phyloP scores from a whole-genome alignment of 2,329 filamentous ascomycete species.

The Trichoderma oligosporum region DNA sequence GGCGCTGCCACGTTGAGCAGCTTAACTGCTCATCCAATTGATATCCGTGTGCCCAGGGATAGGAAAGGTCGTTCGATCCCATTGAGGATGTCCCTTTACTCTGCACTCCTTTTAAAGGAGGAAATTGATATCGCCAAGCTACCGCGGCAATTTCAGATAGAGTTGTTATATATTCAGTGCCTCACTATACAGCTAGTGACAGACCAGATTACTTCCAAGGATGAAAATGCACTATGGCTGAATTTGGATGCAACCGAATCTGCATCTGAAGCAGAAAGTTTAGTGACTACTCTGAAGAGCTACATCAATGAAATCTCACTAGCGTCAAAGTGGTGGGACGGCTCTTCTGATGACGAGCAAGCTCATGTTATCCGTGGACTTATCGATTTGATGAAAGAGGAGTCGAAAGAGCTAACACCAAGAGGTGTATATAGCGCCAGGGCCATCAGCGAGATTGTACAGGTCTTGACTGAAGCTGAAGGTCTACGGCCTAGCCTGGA shows the following conservation, averaged over 20 bases:
- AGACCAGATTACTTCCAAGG: conserved; percentile 50
- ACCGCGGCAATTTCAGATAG: conserved; percentile 42
- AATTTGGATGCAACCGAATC: conserved; percentile 36
- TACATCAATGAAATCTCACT: conserved; percentile 35
- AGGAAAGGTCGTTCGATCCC: conserved; percentile 66
- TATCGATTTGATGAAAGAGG: conserved; percentile 42
- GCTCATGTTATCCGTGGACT: conserved; percentile 41
- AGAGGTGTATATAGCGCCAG: conserved; percentile 52
- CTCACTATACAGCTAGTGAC: conserved; percentile 49
- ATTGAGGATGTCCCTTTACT: conserved; percentile 71
- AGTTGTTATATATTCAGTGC: conserved; percentile 50
- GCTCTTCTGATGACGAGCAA: conserved; percentile 31
- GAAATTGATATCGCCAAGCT: conserved; percentile 39
- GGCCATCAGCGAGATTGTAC: conserved; percentile 48
- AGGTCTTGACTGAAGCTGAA: conserved; percentile 44
- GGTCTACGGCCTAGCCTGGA: conserved; percentile 46
- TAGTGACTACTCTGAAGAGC: conserved; percentile 41
- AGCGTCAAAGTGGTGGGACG: conserved; percentile 38
- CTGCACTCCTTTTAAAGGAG: conserved; percentile 52
- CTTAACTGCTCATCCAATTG: conserved; percentile 21
- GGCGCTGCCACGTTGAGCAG: conserved; percentile 62
- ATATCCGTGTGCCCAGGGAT: conserved; percentile 52
- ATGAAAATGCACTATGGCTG: conserved; percentile 46
- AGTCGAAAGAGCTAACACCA: conserved; percentile 41
- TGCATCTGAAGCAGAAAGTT: conserved; percentile 40